Base-by-base conservation (phyloP, 2,329 filamentous ascomycete species). In the Nigrograna mackinnonii region DNA sequence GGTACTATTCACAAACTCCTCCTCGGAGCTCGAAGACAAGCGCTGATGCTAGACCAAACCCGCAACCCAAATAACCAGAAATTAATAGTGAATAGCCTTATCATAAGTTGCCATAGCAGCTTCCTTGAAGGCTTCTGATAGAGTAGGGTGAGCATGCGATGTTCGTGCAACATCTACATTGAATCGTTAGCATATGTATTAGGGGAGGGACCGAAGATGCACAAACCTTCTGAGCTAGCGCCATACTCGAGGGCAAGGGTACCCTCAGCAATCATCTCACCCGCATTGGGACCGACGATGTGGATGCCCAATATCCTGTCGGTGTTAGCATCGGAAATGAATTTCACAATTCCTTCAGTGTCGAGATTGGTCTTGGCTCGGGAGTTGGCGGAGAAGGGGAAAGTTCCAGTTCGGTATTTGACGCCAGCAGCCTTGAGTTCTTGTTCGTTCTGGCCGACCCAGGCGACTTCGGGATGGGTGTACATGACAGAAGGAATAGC, bases 401-500 rank as follows among this genome's bases (percentile, higher is more conserved):
- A 99, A 37, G 82, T 87, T 70, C 94, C 94, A 65, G 91, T 79
- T 64, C 89, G 89, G 84, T 96, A 99, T 67, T 94, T 90, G 64
- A 95, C 83, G 52, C 89, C 90, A 50, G 86, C 81, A 55, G 84
- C 84, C 82, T 97, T 96, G 54, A 99, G 80, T 59, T 99, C 94
- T 68, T 92, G 87, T 79, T 99, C 94, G 71, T 86, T 96, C 79
- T 96, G 91, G 45, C 94, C 94, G 35, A 99, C 94, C 94, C 94
- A 99, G 24, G 94, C 91, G 54, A 97, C 94, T 74, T 99, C 94
- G 22, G 94, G 94, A 77, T 96, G 87, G 9, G 94, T 97, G 83
- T 99, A 99, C 94, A 99, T 99, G 76, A 99, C 94, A 22, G 89
- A 94, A 54, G 94, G 94, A 67, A 99, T 99, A 71, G 87, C 89